A percentile compares a stretch with the other conserved stretches of the same genome.
phyloP scores from a whole-genome alignment of 2,329 filamentous ascomycete species.

The Diaporthe sp. region DNA sequence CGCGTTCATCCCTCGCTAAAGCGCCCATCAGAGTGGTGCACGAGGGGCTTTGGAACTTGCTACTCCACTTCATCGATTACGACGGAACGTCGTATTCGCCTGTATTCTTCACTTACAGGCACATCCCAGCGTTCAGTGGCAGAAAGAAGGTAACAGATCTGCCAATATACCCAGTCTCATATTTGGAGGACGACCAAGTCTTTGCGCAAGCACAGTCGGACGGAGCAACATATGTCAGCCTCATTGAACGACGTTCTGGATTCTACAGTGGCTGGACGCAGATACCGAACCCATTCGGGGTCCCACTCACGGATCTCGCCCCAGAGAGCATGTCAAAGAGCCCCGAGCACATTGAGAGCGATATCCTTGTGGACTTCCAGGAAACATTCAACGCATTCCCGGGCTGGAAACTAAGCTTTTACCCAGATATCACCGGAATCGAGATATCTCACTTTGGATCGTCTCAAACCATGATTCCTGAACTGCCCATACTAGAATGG shows the following conservation, averaged over 20 bases:
- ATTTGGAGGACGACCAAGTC: not conserved
- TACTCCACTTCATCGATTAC: not conserved
- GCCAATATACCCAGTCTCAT: not conserved
- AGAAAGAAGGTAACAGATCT: not conserved
- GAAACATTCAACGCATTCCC: constrained; percentile 4
- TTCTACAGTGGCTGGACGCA: constrained; percentile 31
- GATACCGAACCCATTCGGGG: not conserved
- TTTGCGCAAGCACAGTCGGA: not conserved
- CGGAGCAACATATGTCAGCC: not conserved
- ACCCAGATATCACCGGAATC: rapidly evolving
- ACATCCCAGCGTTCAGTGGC: rapidly evolving
- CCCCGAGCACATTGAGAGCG: constrained; percentile 19
- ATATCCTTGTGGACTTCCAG: constrained; percentile 18
- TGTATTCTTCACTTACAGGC: rapidly evolving
- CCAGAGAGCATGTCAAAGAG: not conserved
- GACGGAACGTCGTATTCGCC: not conserved
- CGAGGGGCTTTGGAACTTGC: not conserved
- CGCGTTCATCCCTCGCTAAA: rapidly evolving
- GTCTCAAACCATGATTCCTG: too few species aligned
- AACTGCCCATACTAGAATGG: not conserved
- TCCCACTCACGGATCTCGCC: rapidly evolving
- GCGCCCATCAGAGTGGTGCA: not conserved
- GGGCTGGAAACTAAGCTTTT: rapidly evolving
- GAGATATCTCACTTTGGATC: too few species aligned
- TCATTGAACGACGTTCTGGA: not conserved